These are phyloP conservation scores for Nicotiana benthamiana DNA, from an alignment of 257 asterid genomes.

Conservation along the genomic window DNA sequence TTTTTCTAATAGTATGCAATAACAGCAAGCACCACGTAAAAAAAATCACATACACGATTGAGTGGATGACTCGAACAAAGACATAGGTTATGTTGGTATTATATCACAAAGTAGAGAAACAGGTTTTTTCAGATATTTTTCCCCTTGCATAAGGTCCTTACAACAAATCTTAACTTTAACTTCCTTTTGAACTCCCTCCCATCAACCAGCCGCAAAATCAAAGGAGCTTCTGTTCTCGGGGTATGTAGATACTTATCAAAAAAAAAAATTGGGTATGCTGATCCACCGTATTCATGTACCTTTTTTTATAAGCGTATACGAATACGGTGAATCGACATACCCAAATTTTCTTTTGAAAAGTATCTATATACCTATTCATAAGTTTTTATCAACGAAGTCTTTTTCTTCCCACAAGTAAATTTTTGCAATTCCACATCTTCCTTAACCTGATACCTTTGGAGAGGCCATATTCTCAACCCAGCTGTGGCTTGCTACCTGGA, in stretches of 20 bases:
- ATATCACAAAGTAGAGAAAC: background rate
- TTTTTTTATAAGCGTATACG: no score
- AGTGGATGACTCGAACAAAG: background rate
- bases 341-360: no score
- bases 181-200: background rate
- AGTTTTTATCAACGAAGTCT: background rate
- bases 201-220: background rate
- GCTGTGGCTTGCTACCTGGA: constrained; percentile 1
- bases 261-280: background rate
- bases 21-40: background rate
- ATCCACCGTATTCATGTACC: background rate
- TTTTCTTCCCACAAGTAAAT: background rate
- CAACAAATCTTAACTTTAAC: background rate
- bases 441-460: background rate
- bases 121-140: background rate
- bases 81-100: background rate
- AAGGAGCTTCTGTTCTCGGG: background rate
- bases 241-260: background rate
- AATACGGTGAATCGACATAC: no score
- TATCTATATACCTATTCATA: background rate
- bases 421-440: background rate
- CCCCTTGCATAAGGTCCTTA: background rate
- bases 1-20: background rate
- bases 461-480: background rate
- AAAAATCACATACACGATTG: background rate